Evolutionary conservation across 176 grass and related monocot species (phyloP).

Genomic region (Tillandsia fasciculata): DNA sequence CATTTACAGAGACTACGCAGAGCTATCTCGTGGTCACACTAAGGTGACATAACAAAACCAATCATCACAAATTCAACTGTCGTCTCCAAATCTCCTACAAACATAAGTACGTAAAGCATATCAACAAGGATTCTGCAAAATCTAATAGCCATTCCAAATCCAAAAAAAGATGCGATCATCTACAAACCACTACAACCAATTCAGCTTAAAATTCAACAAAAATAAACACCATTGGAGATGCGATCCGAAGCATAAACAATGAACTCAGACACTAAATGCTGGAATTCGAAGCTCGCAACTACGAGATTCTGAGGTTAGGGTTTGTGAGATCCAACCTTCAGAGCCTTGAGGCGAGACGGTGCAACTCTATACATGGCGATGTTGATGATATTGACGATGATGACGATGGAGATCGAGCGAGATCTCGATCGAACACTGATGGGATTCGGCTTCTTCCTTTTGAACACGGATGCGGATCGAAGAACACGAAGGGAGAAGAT

Average conservation of each 20-base stretch:
- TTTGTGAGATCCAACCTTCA: slow-evolving; percentile 57
- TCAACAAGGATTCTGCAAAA: no score
- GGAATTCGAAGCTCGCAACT: slow-evolving; percentile 4
- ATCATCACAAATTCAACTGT: no score
- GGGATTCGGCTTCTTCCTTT: neutral
- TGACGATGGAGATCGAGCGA: slow-evolving; percentile 19
- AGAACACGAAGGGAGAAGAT: no score
- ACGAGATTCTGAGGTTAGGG: slow-evolving; percentile 7
- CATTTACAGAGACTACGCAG: no score
- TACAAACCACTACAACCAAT: neutral
- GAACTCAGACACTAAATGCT: neutral
- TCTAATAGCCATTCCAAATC: no score
- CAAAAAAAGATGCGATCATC: neutral
- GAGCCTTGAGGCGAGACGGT: slow-evolving; percentile 44
- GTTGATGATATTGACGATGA: slow-evolving; percentile 17
- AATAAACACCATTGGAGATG: neutral
- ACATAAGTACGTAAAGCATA: no score
- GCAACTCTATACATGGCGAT: slow-evolving; percentile 54
- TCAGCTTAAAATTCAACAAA: neutral
- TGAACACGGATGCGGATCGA: no score
- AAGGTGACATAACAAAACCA: no score
- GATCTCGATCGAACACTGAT: slow-evolving; percentile 3
- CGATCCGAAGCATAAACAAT: neutral
- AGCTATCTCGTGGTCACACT: no score
- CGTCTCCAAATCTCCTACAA: no score